Percentiles rank a stretch among this genome's conserved stretches.
These are phyloP conservation scores for Phytophthora aleatoria DNA, from an alignment of 352 stramenopile genomes.

Conservation along the genomic window DNA sequence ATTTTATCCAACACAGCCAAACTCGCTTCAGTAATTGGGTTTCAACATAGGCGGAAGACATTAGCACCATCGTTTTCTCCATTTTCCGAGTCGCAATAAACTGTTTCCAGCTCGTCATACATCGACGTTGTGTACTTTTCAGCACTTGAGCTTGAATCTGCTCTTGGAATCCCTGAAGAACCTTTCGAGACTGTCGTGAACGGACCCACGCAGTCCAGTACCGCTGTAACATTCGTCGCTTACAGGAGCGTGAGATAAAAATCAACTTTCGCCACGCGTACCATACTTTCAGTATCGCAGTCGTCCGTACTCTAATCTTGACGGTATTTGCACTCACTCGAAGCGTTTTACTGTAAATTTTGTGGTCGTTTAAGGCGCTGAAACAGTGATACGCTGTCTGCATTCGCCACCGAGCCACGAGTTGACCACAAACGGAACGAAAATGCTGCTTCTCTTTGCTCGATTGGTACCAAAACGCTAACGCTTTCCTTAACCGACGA, in stretches of 20 bases:
- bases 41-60: conserved; percentile 33
- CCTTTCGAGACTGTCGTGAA: conserved; percentile 13
- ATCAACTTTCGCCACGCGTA: conserved; percentile 47
- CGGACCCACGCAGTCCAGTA: conserved; percentile 30
- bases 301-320: conserved; percentile 6
- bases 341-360: conserved; percentile 10
- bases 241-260: conserved; percentile 29
- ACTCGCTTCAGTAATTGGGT: conserved; percentile 22
- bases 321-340: conserved; percentile 8
- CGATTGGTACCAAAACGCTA: conserved; percentile 25
- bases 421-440: conserved; percentile 20
- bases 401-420: conserved; percentile 46
- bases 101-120: conserved; percentile 31
- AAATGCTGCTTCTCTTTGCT: conserved; percentile 21
- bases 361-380: conserved; percentile 12
- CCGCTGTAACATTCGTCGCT: conserved; percentile 23
- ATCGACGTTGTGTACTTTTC: conserved; percentile 17
- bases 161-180: conserved; percentile 26
- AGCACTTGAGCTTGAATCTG: conserved; percentile 32
- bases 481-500: conserved; percentile 1
- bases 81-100: conserved; percentile 40
- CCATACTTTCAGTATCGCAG: conserved; percentile 31
- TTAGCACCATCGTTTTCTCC: conserved; percentile 31
- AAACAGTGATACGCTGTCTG: conserved; percentile 50
- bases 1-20: conserved; percentile 33